Conservation (phyloP, 164 flowering plant species). For the Buxus sempervirens region DNA sequence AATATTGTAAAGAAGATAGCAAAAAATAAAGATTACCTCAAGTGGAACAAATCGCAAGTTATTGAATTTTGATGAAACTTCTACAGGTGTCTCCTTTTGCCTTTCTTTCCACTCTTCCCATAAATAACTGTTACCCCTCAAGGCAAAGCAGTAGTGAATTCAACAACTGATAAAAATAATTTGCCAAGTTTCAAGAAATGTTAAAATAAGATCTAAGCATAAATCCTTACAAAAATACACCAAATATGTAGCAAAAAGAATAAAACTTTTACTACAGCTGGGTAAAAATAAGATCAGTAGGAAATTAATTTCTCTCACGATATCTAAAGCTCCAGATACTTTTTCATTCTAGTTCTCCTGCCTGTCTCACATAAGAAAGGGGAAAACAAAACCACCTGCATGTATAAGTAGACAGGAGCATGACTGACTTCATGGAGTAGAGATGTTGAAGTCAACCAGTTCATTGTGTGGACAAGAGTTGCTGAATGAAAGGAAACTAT, state of each 20-base stretch:
- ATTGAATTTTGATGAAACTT: slow-evolving; percentile 47
- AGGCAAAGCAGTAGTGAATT: not conserved
- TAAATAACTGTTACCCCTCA: slow-evolving; percentile 61
- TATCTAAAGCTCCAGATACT: too few species aligned
- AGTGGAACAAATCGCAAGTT: slow-evolving; percentile 73
- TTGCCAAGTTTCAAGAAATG: not conserved
- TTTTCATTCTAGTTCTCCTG: too few species aligned
- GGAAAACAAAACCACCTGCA: too few species aligned
- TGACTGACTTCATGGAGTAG: too few species aligned
- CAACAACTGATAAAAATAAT: not conserved
- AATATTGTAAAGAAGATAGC: not conserved
- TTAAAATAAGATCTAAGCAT: not conserved
- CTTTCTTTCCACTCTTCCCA: slow-evolving; percentile 97
- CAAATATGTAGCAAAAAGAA: too few species aligned
- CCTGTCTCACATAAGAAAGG: too few species aligned
- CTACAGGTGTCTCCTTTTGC: slow-evolving; percentile 56
- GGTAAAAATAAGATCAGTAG: too few species aligned
- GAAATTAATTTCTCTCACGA: too few species aligned
- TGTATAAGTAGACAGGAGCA: too few species aligned
- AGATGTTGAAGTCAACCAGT: not conserved
- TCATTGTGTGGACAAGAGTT: not conserved
- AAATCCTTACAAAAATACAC: not conserved
- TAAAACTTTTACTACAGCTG: too few species aligned
- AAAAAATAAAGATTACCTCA: slow-evolving; percentile 48
- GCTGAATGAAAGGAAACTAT: too few species aligned